phyloP scores from a whole-genome alignment of 768 basidiomycete species.

The Naganishia friedmannii region DNA sequence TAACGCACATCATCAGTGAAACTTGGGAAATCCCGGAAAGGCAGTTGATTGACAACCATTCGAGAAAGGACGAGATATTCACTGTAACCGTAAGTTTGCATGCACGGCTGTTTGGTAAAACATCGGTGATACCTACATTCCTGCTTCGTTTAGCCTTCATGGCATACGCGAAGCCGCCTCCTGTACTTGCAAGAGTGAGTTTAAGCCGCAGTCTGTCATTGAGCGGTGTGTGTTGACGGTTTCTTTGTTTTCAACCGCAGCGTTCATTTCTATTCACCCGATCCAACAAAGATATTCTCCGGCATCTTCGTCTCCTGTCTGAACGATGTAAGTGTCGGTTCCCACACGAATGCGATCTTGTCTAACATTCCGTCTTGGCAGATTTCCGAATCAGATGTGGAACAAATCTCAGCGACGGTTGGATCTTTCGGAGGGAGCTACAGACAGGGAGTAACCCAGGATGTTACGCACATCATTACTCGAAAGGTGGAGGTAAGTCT shows the following conservation, averaged over 20 bases:
- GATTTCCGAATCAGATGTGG: slow-evolving; percentile 66
- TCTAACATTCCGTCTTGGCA: slow-evolving; percentile 39
- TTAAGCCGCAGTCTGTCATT: neutral
- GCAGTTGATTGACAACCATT: neutral
- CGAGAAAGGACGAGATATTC: neutral
- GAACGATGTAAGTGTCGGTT: slow-evolving; percentile 58
- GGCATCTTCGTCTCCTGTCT: slow-evolving; percentile 68
- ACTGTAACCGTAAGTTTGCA: slow-evolving; percentile 20
- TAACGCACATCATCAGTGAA: slow-evolving; percentile 28
- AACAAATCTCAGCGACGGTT: slow-evolving; percentile 70
- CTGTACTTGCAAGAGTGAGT: slow-evolving; percentile 23
- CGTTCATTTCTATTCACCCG: slow-evolving; percentile 62
- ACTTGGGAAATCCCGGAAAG: slow-evolving; percentile 27
- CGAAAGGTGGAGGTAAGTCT: slow-evolving; percentile 48
- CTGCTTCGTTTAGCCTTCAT: slow-evolving; percentile 5
- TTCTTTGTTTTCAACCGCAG: neutral
- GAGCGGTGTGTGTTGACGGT: neutral
- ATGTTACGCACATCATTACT: slow-evolving; percentile 83
- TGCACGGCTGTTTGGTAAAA: too few species aligned
- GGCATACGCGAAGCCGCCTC: slow-evolving; percentile 16
- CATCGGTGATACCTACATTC: neutral
- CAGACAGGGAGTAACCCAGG: slow-evolving; percentile 70
- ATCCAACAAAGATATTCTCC: slow-evolving; percentile 76
- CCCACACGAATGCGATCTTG: neutral
- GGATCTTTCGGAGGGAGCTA: slow-evolving; percentile 76